A percentile compares a stretch with the other conserved stretches of the same genome.
phyloP scores from a whole-genome alignment of 2,329 filamentous ascomycete species.

The Exophiala mesophila region DNA sequence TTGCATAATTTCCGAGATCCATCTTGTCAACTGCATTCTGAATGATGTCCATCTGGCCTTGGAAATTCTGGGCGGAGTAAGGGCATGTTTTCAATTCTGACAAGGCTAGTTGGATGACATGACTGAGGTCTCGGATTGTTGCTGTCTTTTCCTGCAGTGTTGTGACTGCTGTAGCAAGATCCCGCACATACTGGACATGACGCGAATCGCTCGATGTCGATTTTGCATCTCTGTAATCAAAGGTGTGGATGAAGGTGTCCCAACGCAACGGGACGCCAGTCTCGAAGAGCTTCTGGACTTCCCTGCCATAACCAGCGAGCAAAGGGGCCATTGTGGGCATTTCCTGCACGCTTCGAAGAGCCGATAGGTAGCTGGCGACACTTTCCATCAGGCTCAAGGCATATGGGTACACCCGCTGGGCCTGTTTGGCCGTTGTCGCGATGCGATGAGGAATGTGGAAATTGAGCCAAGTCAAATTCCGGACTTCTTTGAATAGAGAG shows the following conservation, averaged over 20 bases:
- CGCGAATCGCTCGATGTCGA: constrained; percentile 68
- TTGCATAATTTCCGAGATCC: constrained; percentile 92
- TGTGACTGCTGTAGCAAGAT: constrained; percentile 83
- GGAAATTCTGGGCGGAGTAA: constrained; percentile 76
- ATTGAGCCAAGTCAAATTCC: constrained; percentile 91
- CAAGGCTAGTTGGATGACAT: constrained; percentile 75
- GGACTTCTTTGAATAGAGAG: constrained; percentile 95
- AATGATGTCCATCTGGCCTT: constrained; percentile 73
- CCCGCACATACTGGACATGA: constrained; percentile 92
- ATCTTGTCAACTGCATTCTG: constrained; percentile 93
- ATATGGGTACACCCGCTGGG: constrained; percentile 97
- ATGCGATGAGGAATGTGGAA: constrained; percentile 92
- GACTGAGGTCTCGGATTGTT: constrained; percentile 70
- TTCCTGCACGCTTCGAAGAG: constrained; percentile 71
- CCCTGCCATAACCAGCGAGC: constrained; percentile 84
- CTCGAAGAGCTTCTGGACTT: constrained; percentile 74
- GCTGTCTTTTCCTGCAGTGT: constrained; percentile 83
- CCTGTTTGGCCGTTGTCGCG: constrained; percentile 94
- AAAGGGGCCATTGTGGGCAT: constrained; percentile 86
- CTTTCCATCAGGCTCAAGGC: constrained; percentile 98
- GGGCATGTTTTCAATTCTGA: constrained; percentile 77
- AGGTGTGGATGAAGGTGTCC: constrained; percentile 97
- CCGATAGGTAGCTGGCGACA: constrained; percentile 88
- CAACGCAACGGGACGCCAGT: constrained; percentile 89
- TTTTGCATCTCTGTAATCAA: constrained; percentile 73